Evolutionary conservation across 1,284 basidiomycete species (phyloP).

Genomic region (Cutaneotrichosporon daszewskae): DNA sequence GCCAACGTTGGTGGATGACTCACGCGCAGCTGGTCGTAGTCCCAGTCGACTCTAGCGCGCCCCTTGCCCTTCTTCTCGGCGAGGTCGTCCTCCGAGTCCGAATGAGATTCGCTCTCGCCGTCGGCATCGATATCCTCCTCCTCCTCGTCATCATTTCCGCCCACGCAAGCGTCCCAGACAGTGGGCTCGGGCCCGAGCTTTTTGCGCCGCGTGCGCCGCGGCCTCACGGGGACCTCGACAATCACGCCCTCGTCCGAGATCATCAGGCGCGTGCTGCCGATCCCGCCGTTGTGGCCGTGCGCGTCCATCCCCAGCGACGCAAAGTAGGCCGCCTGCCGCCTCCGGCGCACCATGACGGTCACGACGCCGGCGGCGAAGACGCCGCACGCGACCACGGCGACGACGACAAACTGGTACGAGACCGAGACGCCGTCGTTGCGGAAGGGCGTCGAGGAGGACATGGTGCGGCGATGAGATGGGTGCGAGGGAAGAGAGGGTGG

Average conservation of each 20-base stretch:
- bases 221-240: constrained; percentile 7
- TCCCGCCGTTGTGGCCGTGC: constrained; percentile 3
- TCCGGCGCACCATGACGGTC: constrained; percentile 20
- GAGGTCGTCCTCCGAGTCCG: not conserved
- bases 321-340: constrained; percentile 4
- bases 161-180: constrained; percentile 9
- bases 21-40: constrained; percentile 7
- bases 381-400: constrained; percentile 26
- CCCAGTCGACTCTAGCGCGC: too few relatives aligned
- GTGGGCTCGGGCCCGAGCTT: constrained; percentile 9
- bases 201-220: too few relatives aligned
- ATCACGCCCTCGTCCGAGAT: constrained; percentile 5
- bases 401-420: constrained; percentile 27
- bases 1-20: not conserved
- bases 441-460: not conserved
- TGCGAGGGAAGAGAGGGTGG: too few relatives aligned
- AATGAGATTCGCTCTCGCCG: not conserved
- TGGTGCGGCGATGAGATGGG: too few relatives aligned
- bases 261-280: constrained; percentile 7
- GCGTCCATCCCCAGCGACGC: constrained; percentile 1
- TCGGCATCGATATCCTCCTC: constrained; percentile 1
- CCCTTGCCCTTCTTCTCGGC: constrained; percentile 1
- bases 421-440: constrained; percentile 1
- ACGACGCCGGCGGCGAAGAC: constrained; percentile 21
- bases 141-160: not conserved